Evolutionary conservation across 176 grass and related monocot species (phyloP).

Genomic region (Poa annua): DNA sequence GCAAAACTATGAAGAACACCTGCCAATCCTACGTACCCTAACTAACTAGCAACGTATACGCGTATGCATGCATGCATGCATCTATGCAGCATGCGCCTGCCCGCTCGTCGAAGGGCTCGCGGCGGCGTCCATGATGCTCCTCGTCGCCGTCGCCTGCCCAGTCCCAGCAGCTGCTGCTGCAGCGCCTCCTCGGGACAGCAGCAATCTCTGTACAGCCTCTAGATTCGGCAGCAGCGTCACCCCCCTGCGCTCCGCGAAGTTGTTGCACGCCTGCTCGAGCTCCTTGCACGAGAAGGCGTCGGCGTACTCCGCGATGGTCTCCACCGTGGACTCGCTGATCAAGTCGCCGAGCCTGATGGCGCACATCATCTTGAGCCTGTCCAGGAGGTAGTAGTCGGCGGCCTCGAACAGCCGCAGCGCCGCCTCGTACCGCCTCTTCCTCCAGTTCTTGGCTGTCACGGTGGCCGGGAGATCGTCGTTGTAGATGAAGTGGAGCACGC

Average conservation of each 20-base stretch:
- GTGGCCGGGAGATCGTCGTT: constrained; percentile 26
- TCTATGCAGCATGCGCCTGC: too few relatives aligned
- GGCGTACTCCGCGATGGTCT: constrained; percentile 14
- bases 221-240: not conserved
- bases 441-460: not conserved
- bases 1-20: too few relatives aligned
- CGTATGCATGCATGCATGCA: too few relatives aligned
- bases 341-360: constrained; percentile 9
- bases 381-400: constrained; percentile 46
- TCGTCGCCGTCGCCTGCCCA: not conserved
- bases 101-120: too few relatives aligned
- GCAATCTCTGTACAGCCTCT: not conserved
- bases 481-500: constrained; percentile 52
- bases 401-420: constrained; percentile 37
- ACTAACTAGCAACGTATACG: too few relatives aligned
- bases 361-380: constrained; percentile 52
- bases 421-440: not conserved
- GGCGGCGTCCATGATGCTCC: too few relatives aligned
- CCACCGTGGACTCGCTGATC: constrained; percentile 21
- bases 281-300: constrained; percentile 32
- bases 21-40: too few relatives aligned
- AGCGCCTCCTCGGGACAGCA: not conserved
- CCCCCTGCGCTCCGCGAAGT: not conserved
- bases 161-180: too few relatives aligned
- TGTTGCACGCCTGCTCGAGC: constrained; percentile 27